Base-by-base conservation (phyloP, 768 basidiomycete genomes). In the Melanogaster broomeanus region DNA sequence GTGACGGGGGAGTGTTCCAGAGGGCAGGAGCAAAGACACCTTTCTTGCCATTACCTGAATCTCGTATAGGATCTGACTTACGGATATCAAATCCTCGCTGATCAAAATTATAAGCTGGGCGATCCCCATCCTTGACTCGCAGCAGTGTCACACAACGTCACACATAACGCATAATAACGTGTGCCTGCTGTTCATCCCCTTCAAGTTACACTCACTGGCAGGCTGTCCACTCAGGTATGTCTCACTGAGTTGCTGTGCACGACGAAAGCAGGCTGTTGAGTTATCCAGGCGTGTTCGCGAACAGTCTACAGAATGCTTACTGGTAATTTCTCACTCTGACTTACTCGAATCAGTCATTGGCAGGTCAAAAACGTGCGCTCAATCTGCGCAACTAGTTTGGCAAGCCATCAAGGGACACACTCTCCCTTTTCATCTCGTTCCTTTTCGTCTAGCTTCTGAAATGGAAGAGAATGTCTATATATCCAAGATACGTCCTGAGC, bases 381-480 rank as follows among this genome's bases (percentile, higher is more conserved):
- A 67, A 69, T 61, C 61, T 37, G 61, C 66, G 68, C 57, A 45
- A 46, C 11, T 22, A 37, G 53, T 54, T 57, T 58, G 51, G 50
- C 55, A 58, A 57, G 59, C 63, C 59, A 67, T 67, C 68, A 68
- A 67, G 68, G 68, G 68, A 58, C 63, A 53, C 45, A 46, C 15
- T 52, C 53, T 58, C 56, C 61, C 56, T 42, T 60, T 67, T 69
- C 64, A 69, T 64, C 51, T 58, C 24, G 48, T 55, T 56, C 53
- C 57, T 60, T 59, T 67, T 56, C 42, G 59, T 44, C 45, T 30
- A 39, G 30, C 66, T 67, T 67, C 66, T 65, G 21, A 34, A 67
- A 67, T 70, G 68, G 66, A 67, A 67, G 58, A 38, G 63, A 66
- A 68, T 16, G n/a, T n/a, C n/a, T n/a, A n/a, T n/a, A n/a, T n/a